Conservation (phyloP, 352 stramenopile genomes). For the Globisporangium uncinulatum region DNA sequence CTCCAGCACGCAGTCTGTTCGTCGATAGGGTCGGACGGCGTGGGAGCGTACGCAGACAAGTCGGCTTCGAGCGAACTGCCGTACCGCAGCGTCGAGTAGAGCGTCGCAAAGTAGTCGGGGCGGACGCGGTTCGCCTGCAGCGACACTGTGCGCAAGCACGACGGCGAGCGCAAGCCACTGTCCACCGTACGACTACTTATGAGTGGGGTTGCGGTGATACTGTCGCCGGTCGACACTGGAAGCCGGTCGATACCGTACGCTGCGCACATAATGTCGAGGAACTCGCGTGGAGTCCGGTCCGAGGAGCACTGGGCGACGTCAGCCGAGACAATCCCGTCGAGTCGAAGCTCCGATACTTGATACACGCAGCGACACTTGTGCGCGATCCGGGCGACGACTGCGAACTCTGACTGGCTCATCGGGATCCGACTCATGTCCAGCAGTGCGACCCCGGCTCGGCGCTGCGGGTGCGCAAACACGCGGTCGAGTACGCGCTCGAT, state of each 20-base stretch:
- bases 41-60: neutral
- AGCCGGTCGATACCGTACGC: neutral
- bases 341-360: neutral
- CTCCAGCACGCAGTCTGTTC: constrained; percentile 8
- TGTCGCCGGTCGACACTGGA: neutral
- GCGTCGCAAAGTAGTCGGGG: neutral
- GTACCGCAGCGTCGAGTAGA: constrained; percentile 3
- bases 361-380: neutral
- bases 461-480: constrained; percentile 3
- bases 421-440: constrained; percentile 8
- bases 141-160: neutral
- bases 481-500: constrained; percentile 1
- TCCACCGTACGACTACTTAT: too few relatives aligned
- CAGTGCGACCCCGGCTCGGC: neutral
- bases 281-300: neutral
- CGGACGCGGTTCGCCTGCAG: neutral
- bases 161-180: neutral
- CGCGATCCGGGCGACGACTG: constrained; percentile 10
- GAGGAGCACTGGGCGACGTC: neutral
- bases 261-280: constrained; percentile 5
- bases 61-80: neutral
- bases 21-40: neutral
- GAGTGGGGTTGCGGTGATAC: neutral
- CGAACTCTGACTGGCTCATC: constrained; percentile 3
- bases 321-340: neutral